Base-by-base conservation (phyloP, 2,329 filamentous ascomycete species). In the Hypocrella siamensis region DNA sequence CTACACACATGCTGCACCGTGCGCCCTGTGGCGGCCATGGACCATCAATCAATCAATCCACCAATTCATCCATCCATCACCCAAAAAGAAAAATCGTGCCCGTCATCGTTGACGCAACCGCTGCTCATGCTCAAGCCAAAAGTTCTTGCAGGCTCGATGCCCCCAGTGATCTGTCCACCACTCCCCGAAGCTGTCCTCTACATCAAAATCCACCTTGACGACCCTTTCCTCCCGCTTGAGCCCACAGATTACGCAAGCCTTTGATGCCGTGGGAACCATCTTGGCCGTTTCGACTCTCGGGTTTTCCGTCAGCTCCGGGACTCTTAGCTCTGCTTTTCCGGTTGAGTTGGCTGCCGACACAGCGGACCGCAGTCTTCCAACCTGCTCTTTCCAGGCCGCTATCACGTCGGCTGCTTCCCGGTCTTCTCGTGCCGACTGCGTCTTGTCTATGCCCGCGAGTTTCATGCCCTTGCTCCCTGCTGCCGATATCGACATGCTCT, bases 161-260 rank as follows among this genome's bases (percentile, higher is more conserved):
- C 79, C 83, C 79, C 84, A 86, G 51, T 88, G 78, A 28, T 94
- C 85, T 26, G 79, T 64, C 88, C 88, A 96, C 83, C 85, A 96
- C 58, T 96, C 88, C 10, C 84, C 85, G 61, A 94, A 94, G 51
- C 80, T 85, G 52, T 96, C 88, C 45, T 88, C 76, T 7, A 92
- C 73, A 17, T 76, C 66, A 32, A 75, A 60, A 46, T 93, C 85
- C 21, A 90, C 69, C 46, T 76, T 83, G 15, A 60, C 53, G 9
- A 94, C 64, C 31, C 88, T 68, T 57, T 96, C 88, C 26, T 93
- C 84, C 40, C 88, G 65, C 57, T 82, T 90, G 40, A 96, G 55
- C 0, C 88, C 88, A 53, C 88, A 96, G 19, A 96, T 60, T 31
- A 86, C 69, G 56, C 88, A 96, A 1, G 77, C 62, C 52, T 81